Base-by-base conservation (phyloP, 495 filamentous ascomycete species). In the Podospora pseudocomata region DNA sequence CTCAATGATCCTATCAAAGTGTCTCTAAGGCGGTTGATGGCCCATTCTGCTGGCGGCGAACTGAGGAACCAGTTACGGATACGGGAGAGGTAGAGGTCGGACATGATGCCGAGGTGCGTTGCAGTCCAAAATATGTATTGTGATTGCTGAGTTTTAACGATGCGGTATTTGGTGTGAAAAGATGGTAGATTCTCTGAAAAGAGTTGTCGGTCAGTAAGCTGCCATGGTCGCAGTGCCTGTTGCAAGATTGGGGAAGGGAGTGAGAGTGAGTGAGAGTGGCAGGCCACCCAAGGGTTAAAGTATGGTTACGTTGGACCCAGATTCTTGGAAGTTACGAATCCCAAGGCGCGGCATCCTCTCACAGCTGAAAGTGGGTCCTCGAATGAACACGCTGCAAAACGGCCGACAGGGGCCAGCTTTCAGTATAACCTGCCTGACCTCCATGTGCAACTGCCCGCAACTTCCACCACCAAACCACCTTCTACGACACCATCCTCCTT, bases 31-130 rank as follows among this genome's bases (percentile, higher is more conserved):
- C 86, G 85, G 34, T 83, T 85, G 49, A 93, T 84, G 15, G 83
- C 86, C 86, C 91, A 97, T 85, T 97, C 93, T 65, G 91, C 87
- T 4, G 94, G 95, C 2, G 95, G 95, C 32, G 92, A 96, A 67
- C 89, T 88, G 65, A 94, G 80, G 70, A 98, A 82, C 95, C 95
- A 98, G 82, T 89, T 92, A 65, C 92, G 89, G 34, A 92, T 75
- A 67, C 88, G 86, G 6, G 90, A 89, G 15, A 95, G 84, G 71
- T 94, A 89, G 57, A 83, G 77, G 71, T 82, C 79, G 28, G 81
- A 83, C 84, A 86, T 86, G 30, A 44, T 68, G 72, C 59, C 54
- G n/a, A 57, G 39, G 39, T 49, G 39, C 15, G 39, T 49, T 16
- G 6, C 7, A 49, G 39, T 49, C 39, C 2, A 11, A 49, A 13